Evolutionary conservation across 1,284 basidiomycete genomes (phyloP), one percentile per base, ranked within the genome.

Genomic region (Leccinum glutinopallens): DNA sequence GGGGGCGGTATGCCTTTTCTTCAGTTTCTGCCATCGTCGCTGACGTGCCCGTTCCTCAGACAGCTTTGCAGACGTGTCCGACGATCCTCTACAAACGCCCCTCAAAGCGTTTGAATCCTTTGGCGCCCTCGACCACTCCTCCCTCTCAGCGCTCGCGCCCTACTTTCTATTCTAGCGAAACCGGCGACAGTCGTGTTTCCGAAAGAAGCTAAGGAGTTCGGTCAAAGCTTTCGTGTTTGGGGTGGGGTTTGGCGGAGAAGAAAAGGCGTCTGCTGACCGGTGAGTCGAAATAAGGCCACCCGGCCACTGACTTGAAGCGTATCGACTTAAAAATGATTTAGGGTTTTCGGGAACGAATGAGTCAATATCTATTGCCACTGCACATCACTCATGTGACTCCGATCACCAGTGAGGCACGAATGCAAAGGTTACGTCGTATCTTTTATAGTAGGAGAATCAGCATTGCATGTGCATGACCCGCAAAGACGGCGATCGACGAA

Each of bases 91-190:
- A 69, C 81, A 84, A 67, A 90, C 89, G 0, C 82, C 97, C n/a
- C 76, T 90, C 63, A 92, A 88, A 72, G 90, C 88, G 0, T 93
- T 96, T 71, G 89, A 87, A 0, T 87, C 89, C 0, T 89, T 89
- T 76, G 85, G 82, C 15, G 77, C 81, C 60, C 72, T 85, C 56
- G 81, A 87, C 64, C 71, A 78, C 4, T 80, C 80, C 3, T 76
- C 80, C 19, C 85, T 89, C 74, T 75, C 76, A 2, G 82, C 83
- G 1, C 87, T 98, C 39, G 78, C 83, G 1, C 81, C 86, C 0
- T 96, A 94, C 78, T 90, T 99, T 25, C 25, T 25, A 25, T 25
- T 25, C 25, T 25, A 25, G 25, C 25, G 25, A 25, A 25, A 25
- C 25, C 25, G 25, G 25, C 25, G 25, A 25, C 25, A 25, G 25